These are phyloP conservation scores for Dactylorhiza incarnata DNA, from an alignment of 106 monocot species.

Conservation along the genomic window DNA sequence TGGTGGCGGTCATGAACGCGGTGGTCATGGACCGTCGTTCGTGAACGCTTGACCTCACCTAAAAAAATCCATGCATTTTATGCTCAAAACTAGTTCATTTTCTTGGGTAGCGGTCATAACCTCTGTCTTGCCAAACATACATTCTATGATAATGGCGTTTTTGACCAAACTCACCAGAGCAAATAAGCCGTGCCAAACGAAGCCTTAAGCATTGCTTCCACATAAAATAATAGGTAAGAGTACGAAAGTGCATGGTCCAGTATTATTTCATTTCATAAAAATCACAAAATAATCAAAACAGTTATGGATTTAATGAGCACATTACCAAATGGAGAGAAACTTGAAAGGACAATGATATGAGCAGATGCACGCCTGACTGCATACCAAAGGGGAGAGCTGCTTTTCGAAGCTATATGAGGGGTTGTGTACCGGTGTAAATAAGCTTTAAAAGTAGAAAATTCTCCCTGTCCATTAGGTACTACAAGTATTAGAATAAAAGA, in stretches of 20 bases:
- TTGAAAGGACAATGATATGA: conserved; percentile 91
- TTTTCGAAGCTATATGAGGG: conserved; percentile 63
- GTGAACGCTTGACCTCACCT: too few species aligned
- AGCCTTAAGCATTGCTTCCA: neutral
- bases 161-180: too few species aligned
- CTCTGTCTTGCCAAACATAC: too few species aligned
- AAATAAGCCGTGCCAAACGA: too few species aligned
- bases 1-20: too few species aligned
- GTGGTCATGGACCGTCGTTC: too few species aligned
- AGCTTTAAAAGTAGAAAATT: conserved; percentile 59
- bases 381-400: conserved; percentile 97
- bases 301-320: neutral
- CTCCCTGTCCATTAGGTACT: conserved; percentile 38
- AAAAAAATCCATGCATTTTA: too few species aligned
- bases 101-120: too few species aligned
- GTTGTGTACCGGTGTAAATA: conserved; percentile 65
- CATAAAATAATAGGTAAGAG: neutral
- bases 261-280: neutral
- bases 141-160: too few species aligned
- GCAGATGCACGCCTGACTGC: conserved; percentile 84
- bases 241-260: neutral
- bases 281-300: neutral
- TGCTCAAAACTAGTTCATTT: too few species aligned
- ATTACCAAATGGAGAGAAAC: conserved; percentile 98
- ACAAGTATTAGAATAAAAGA: neutral